Conservation (phyloP, 2,329 filamentous ascomycete genomes). For the Raffaelea albimanens region DNA sequence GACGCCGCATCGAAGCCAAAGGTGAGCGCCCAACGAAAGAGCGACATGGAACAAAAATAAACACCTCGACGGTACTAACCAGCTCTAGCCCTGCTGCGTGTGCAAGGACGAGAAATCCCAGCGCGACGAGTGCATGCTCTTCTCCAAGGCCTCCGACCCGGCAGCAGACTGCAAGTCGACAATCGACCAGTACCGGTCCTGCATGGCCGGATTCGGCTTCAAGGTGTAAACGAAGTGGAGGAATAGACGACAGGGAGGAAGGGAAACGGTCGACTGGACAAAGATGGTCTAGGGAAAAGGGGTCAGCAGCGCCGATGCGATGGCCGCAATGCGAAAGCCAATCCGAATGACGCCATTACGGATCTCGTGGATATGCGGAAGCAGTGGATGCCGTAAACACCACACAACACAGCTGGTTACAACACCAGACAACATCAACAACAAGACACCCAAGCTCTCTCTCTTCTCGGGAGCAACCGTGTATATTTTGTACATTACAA, state of each 20-base stretch:
- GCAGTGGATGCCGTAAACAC: too few relatives aligned
- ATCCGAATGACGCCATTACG: too few relatives aligned
- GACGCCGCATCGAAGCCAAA: conserved; percentile 31
- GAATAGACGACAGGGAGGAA: neutral
- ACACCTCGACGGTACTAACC: neutral
- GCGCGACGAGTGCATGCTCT: conserved; percentile 98
- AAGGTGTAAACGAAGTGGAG: conserved; percentile 38
- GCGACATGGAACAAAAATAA: neutral
- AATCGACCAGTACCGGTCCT: conserved; percentile 77
- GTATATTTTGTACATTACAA: too few relatives aligned
- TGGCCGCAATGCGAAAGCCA: too few relatives aligned
- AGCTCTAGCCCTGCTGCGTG: conserved; percentile 79
- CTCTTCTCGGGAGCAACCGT: too few relatives aligned
- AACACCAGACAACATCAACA: too few relatives aligned
- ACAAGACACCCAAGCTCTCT: too few relatives aligned
- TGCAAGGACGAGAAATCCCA: conserved; percentile 90
- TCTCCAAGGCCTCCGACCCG: conserved; percentile 76
- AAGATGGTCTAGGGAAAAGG: too few relatives aligned
- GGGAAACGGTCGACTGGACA: neutral
- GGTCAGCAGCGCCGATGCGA: too few relatives aligned
- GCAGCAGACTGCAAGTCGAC: conserved; percentile 73
- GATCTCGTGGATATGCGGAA: too few relatives aligned
- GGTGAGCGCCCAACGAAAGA: too few relatives aligned
- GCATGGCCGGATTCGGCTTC: conserved; percentile 92
- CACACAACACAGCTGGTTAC: too few relatives aligned